A percentile compares a stretch with the other conserved stretches of the same genome.
Evolutionary conservation across 139 green algal genomes (phyloP).

Genomic region (Pycnococcus provasolii): DNA sequence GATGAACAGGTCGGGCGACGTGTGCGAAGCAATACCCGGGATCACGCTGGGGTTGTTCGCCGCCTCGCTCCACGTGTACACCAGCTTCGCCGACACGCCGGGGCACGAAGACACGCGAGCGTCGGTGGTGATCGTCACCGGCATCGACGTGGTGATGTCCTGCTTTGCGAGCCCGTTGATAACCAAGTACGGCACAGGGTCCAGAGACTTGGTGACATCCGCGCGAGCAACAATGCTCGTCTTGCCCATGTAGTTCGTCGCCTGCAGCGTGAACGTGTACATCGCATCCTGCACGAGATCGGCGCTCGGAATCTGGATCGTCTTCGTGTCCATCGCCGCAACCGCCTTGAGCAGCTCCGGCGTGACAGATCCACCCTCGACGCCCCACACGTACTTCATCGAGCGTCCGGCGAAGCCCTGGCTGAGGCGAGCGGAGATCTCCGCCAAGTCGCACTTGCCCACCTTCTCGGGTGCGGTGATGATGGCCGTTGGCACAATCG

Average conservation of each 20-base stretch:
- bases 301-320: not conserved
- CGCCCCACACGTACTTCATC: not conserved
- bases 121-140: not conserved
- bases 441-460: conserved; percentile 1
- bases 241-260: conserved; percentile 7
- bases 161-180: conserved; percentile 1
- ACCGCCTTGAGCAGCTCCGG: not conserved
- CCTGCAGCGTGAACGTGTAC: not conserved
- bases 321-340: not conserved
- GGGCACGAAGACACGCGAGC: not conserved
- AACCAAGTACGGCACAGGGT: not conserved
- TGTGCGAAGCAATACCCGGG: not conserved
- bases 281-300: not conserved
- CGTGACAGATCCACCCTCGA: not conserved
- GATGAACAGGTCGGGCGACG: not conserved
- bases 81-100: not conserved
- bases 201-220: not conserved
- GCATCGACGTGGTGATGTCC: not conserved
- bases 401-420: not conserved
- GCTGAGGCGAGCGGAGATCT: not conserved
- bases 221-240: not conserved
- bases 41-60: not conserved
- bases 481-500: not conserved
- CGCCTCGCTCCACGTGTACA: conserved; percentile 3
- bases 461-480: conserved; percentile 1